Evolutionary conservation across 148 eudicot genomes (phyloP).

Genomic region (Nepenthes gracilis): DNA sequence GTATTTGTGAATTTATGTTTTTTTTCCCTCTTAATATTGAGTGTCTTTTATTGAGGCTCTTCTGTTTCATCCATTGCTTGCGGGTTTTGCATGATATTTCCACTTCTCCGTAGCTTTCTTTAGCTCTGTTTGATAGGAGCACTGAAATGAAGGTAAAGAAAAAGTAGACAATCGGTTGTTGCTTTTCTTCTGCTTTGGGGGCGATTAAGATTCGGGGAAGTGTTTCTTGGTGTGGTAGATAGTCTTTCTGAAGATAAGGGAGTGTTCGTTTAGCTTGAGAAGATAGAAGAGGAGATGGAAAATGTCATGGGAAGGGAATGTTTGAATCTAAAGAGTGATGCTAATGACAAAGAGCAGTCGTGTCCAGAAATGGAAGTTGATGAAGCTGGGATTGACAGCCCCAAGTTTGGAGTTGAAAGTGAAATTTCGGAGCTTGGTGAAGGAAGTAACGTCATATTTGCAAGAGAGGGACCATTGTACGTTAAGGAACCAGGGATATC

Average conservation of each 20-base stretch:
- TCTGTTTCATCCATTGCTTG: too few species aligned
- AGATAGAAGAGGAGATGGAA: constrained; percentile 26
- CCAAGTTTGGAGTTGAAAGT: constrained; percentile 23
- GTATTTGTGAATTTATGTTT: too few species aligned
- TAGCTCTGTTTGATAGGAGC: too few species aligned
- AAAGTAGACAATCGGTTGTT: neutral
- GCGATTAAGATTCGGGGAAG: neutral
- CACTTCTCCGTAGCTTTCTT: too few species aligned
- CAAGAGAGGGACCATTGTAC: constrained; percentile 60
- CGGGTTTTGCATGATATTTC: too few species aligned
- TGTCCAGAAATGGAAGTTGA: constrained; percentile 62
- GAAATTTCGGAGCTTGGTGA: constrained; percentile 42
- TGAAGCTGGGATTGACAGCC: constrained; percentile 21
- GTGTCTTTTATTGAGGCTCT: too few species aligned
- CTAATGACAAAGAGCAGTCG: constrained; percentile 20
- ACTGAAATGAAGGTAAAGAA: too few species aligned
- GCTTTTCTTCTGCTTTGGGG: neutral
- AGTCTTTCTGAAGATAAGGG: neutral
- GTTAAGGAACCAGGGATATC: constrained; percentile 24
- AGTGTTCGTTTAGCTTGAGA: neutral
- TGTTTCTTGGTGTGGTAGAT: neutral
- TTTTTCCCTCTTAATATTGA: too few species aligned
- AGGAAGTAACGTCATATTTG: constrained; percentile 66
- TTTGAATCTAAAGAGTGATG: constrained; percentile 19
- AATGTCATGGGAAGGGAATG: constrained; percentile 13